A percentile compares a stretch with the other conserved stretches of the same genome.
phyloP scores from a whole-genome alignment of 352 stramenopile species.

The Phytophthora agathidicida region DNA sequence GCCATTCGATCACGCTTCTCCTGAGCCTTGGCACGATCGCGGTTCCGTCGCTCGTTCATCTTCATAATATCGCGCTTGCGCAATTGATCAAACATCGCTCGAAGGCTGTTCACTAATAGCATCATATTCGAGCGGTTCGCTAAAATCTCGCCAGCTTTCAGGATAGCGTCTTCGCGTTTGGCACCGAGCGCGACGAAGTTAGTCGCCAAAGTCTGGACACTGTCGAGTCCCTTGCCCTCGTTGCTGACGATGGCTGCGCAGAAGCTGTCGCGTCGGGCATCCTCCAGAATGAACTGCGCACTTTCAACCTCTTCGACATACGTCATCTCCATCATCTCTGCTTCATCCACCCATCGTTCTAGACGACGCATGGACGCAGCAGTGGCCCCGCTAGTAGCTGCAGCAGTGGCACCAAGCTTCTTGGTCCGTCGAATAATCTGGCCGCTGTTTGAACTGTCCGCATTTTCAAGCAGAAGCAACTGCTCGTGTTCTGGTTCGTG shows the following conservation, averaged over 20 bases:
- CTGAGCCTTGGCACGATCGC: conserved; percentile 58
- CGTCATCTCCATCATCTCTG: conserved; percentile 73
- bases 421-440: conserved; percentile 33
- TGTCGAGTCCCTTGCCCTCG: conserved; percentile 64
- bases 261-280: conserved; percentile 66
- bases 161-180: conserved; percentile 63
- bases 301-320: conserved; percentile 76
- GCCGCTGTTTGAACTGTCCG: conserved; percentile 29
- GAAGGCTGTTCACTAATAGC: conserved; percentile 66
- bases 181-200: conserved; percentile 74
- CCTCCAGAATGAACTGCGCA: conserved; percentile 73
- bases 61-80: conserved; percentile 78
- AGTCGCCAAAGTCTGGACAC: conserved; percentile 60
- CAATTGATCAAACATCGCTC: conserved; percentile 74
- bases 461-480: conserved; percentile 32
- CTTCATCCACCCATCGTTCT: conserved; percentile 65
- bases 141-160: conserved; percentile 81
- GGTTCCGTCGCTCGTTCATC: conserved; percentile 71
- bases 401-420: conserved; percentile 21
- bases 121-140: conserved; percentile 86
- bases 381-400: conserved; percentile 26
- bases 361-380: conserved; percentile 52
- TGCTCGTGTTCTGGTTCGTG: conserved; percentile 45
- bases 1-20: conserved; percentile 68
- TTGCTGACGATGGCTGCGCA: conserved; percentile 62